Evolutionary conservation across 2,329 filamentous ascomycete genomes (phyloP).

Genomic region (Penicillium sp.): DNA sequence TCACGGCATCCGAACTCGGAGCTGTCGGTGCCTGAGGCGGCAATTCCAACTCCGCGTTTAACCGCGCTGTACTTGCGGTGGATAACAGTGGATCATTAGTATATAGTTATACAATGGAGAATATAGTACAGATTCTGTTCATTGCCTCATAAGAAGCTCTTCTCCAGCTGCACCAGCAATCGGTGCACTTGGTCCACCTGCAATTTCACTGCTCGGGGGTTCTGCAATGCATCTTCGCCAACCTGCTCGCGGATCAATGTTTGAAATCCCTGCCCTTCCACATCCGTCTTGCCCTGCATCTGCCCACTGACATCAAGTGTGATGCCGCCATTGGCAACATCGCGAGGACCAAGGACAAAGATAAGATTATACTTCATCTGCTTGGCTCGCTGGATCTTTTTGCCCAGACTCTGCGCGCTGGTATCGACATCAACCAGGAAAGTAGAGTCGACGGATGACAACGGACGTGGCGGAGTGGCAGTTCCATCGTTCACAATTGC

Average conservation of each 20-base stretch:
- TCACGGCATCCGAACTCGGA: constrained; percentile 14
- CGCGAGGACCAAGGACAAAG: constrained; percentile 64
- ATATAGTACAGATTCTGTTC: constrained; percentile 6
- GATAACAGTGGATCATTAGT: not conserved
- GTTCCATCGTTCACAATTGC: constrained; percentile 23
- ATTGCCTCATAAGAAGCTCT: constrained; percentile 31
- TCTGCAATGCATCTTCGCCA: constrained; percentile 28
- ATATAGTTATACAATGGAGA: constrained; percentile 1
- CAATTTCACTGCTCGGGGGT: constrained; percentile 35
- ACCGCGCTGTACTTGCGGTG: constrained; percentile 8
- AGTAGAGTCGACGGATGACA: constrained; percentile 53
- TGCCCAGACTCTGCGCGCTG: constrained; percentile 57
- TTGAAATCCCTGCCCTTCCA: constrained; percentile 25
- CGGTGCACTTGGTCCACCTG: constrained; percentile 36
- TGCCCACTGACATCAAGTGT: constrained; percentile 41
- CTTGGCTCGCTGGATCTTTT: constrained; percentile 70
- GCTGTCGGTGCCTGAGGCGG: constrained; percentile 3
- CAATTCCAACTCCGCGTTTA: constrained; percentile 8
- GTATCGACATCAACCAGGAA: constrained; percentile 68
- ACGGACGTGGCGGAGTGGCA: constrained; percentile 31
- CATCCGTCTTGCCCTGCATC: constrained; percentile 40
- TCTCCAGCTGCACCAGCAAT: constrained; percentile 37
- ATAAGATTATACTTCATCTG: constrained; percentile 68
- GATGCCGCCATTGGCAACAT: constrained; percentile 58
- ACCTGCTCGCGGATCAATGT: constrained; percentile 24